Conservation (phyloP, 768 basidiomycete genomes). For the Suillus weaverae region DNA sequence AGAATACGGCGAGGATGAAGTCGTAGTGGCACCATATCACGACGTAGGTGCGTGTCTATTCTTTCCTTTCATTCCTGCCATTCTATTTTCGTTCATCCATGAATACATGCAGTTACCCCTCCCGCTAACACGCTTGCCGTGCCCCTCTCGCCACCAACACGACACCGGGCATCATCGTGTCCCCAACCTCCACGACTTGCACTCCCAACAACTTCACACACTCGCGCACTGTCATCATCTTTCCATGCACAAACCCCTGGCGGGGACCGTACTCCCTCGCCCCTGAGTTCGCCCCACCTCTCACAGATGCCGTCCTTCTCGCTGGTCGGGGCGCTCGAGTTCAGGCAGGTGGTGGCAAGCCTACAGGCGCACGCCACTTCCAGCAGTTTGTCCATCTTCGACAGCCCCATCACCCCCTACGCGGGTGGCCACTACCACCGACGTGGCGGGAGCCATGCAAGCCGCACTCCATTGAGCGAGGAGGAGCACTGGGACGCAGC, state of each 20-base stretch:
- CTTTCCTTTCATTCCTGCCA: neutral
- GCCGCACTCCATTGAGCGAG: constrained; percentile 37
- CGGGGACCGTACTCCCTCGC: constrained; percentile 47
- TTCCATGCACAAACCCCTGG: constrained; percentile 23
- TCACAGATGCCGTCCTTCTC: constrained; percentile 81
- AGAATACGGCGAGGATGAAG: constrained; percentile 56
- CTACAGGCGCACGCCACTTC: constrained; percentile 69
- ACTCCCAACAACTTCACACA: constrained; percentile 41
- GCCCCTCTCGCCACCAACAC: constrained; percentile 32
- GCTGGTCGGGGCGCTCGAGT: constrained; percentile 93
- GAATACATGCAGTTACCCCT: constrained; percentile 13
- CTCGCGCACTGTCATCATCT: constrained; percentile 23
- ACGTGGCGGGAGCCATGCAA: constrained; percentile 29
- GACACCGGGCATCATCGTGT: constrained; percentile 40
- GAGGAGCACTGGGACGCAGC: constrained; percentile 52
- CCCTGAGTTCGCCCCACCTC: constrained; percentile 38
- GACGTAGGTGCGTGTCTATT: constrained; percentile 51
- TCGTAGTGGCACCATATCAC: constrained; percentile 34
- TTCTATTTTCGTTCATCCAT: constrained; percentile 9
- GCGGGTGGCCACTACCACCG: constrained; percentile 73
- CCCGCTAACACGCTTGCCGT: constrained; percentile 12
- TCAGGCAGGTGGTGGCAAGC: constrained; percentile 85
- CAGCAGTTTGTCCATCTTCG: constrained; percentile 61
- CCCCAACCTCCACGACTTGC: constrained; percentile 39
- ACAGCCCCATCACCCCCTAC: constrained; percentile 67